A percentile compares a stretch with the other conserved stretches of the same genome.
Conservation (phyloP, 208 protist genomes). For the Angomonas deanei region DNA sequence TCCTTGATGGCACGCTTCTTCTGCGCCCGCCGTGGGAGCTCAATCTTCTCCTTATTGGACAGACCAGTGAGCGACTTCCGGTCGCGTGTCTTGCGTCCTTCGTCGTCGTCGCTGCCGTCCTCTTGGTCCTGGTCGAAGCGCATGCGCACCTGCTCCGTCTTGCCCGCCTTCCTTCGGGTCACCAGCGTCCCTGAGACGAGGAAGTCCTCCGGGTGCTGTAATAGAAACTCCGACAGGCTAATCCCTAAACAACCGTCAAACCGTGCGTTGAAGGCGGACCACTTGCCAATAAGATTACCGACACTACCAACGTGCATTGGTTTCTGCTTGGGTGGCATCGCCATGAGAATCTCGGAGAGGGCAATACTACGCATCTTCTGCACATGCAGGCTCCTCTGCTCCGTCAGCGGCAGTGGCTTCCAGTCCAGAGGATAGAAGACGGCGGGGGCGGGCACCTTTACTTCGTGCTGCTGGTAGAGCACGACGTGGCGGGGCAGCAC, state of each 20-base stretch:
- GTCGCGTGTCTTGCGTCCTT: slow-evolving; percentile 51
- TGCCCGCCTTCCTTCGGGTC: slow-evolving; percentile 52
- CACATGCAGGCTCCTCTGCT: slow-evolving; percentile 34
- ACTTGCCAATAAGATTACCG: slow-evolving; percentile 84
- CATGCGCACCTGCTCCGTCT: slow-evolving; percentile 57
- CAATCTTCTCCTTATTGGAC: slow-evolving; percentile 16
- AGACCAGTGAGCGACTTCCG: slow-evolving; percentile 62
- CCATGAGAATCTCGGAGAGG: slow-evolving; percentile 80
- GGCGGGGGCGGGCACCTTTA: slow-evolving; percentile 22
- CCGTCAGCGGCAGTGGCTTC: slow-evolving; percentile 46
- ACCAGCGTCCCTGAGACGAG: slow-evolving; percentile 64
- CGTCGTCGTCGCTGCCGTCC: slow-evolving; percentile 26
- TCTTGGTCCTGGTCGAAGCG: slow-evolving; percentile 71
- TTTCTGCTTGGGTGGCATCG: slow-evolving; percentile 60
- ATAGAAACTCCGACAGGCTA: slow-evolving; percentile 66
- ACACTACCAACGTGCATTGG: slow-evolving; percentile 87
- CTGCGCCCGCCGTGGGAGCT: slow-evolving; percentile 52
- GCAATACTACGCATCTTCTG: slow-evolving; percentile 39
- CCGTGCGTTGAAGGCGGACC: slow-evolving; percentile 73
- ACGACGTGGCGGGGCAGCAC: slow-evolving; percentile 11
- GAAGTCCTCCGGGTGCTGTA: slow-evolving; percentile 59
- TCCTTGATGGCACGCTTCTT: slow-evolving; percentile 58
- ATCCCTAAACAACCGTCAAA: slow-evolving; percentile 75
- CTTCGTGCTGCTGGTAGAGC: slow-evolving; percentile 33
- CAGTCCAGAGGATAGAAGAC: slow-evolving; percentile 37